Percentiles rank a stretch among this genome's conserved stretches.
These are phyloP conservation scores for Penicillium fuscoglaucum DNA, from an alignment of 2,329 filamentous ascomycete species.

Conservation along the genomic window DNA sequence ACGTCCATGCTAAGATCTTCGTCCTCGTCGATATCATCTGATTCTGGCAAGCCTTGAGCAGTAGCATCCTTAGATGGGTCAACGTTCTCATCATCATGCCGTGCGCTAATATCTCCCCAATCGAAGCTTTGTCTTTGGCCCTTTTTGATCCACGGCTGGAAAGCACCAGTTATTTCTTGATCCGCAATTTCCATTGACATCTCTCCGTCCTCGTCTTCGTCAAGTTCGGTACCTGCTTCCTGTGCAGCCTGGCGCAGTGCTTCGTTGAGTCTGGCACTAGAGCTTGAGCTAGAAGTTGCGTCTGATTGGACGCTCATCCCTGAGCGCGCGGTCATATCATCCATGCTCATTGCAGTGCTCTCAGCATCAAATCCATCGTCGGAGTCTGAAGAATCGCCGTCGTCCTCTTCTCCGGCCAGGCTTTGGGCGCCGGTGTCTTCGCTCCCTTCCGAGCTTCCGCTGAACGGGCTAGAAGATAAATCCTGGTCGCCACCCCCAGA, in stretches of 20 bases:
- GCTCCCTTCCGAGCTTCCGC: conserved; percentile 55
- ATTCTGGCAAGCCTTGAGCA: conserved; percentile 15
- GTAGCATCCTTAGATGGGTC: conserved; percentile 33
- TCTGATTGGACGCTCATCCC: conserved; percentile 61
- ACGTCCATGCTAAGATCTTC: conserved; percentile 93
- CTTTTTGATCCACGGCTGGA: conserved; percentile 51
- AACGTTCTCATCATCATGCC: conserved; percentile 49
- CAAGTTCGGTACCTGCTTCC: conserved; percentile 72
- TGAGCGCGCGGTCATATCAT: conserved; percentile 72
- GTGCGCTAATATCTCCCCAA: conserved; percentile 44
- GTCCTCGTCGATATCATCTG: conserved; percentile 52
- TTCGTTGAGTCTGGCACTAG: conserved; percentile 73
- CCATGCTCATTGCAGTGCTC: conserved; percentile 78
- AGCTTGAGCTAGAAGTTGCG: conserved; percentile 57
- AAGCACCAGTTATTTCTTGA: conserved; percentile 54
- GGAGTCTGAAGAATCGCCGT: conserved; percentile 49
- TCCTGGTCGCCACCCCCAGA: conserved; percentile 52
- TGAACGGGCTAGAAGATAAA: conserved; percentile 76
- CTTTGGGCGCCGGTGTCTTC: conserved; percentile 46
- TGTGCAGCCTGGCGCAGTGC: conserved; percentile 73
- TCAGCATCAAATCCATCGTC: conserved; percentile 58
- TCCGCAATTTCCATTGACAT: conserved; percentile 79
- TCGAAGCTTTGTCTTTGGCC: conserved; percentile 44
- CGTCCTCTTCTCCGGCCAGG: conserved; percentile 43
- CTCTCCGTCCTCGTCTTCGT: conserved; percentile 63